These are phyloP conservation scores for Colletotrichum liaoningense DNA, from an alignment of 2,329 filamentous ascomycete genomes.

Conservation along the genomic window DNA sequence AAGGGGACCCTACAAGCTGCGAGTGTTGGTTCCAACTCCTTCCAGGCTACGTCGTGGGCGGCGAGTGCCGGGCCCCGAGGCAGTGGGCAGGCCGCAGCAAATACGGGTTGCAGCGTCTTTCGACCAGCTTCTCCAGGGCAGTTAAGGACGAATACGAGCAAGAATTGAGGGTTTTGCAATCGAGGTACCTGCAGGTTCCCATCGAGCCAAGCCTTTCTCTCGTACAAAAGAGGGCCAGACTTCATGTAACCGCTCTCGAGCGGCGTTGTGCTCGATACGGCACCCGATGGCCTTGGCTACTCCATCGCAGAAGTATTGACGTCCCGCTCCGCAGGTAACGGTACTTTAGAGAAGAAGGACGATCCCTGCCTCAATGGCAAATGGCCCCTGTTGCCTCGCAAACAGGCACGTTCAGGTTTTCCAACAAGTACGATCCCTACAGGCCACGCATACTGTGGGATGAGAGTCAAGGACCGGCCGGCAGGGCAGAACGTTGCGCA, in stretches of 20 bases:
- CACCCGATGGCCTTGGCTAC: not conserved
- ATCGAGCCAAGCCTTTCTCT: constrained; percentile 18
- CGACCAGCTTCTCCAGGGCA: constrained; percentile 5
- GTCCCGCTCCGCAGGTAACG: constrained; percentile 23
- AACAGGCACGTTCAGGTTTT: constrained; percentile 19
- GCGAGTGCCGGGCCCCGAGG: constrained; percentile 20
- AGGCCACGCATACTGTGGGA: constrained; percentile 28
- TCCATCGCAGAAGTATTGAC: constrained; percentile 11
- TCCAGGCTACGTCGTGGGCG: not conserved
- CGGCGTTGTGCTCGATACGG: constrained; percentile 14
- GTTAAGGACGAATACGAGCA: constrained; percentile 29
- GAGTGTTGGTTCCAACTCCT: constrained; percentile 11
- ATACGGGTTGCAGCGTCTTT: constrained; percentile 23
- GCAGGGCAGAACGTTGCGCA: constrained; percentile 5
- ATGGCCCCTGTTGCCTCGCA: constrained; percentile 16
- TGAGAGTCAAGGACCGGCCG: not conserved
- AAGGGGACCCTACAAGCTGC: not conserved
- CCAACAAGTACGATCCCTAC: constrained; percentile 28
- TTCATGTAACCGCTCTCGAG: not conserved
- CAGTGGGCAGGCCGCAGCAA: constrained; percentile 8
- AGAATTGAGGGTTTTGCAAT: constrained; percentile 14
- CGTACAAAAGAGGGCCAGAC: constrained; percentile 8
- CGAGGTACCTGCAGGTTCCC: constrained; percentile 28
- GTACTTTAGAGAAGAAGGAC: constrained; percentile 3
- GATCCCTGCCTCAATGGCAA: constrained; percentile 20